Conservation (phyloP, 495 filamentous ascomycete genomes). For the Trichocladium uniseriatum region DNA sequence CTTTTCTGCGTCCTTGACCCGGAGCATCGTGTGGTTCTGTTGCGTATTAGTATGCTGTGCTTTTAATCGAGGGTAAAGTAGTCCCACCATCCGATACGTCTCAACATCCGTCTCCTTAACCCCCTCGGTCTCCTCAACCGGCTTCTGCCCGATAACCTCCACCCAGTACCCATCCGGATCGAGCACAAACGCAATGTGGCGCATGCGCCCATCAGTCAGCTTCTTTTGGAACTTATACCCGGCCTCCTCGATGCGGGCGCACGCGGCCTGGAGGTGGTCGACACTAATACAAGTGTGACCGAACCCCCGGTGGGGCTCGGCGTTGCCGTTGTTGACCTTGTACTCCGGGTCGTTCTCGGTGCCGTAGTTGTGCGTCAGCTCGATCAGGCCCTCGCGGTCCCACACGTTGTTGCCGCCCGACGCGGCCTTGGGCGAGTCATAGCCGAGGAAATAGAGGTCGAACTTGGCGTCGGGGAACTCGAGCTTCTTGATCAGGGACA, state of each 20-base stretch:
- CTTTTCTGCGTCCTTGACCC: slow-evolving; percentile 79
- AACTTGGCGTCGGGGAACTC: slow-evolving; percentile 70
- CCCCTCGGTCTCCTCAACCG: slow-evolving; percentile 29
- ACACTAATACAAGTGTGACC: slow-evolving; percentile 84
- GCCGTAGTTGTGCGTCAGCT: slow-evolving; percentile 95
- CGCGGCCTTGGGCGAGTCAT: slow-evolving; percentile 53
- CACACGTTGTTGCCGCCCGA: slow-evolving; percentile 57
- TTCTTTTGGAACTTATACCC: slow-evolving; percentile 94
- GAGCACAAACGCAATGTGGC: slow-evolving; percentile 79
- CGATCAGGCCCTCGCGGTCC: slow-evolving; percentile 81
- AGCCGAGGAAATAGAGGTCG: slow-evolving; percentile 78
- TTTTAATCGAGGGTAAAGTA: too few relatives aligned
- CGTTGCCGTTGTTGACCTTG: slow-evolving; percentile 81
- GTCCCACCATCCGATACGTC: slow-evolving; percentile 38
- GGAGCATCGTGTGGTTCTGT: slow-evolving; percentile 86
- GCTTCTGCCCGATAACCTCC: slow-evolving; percentile 50
- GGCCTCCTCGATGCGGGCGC: slow-evolving; percentile 76
- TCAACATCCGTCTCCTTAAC: slow-evolving; percentile 30
- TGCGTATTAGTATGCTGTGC: too few relatives aligned
- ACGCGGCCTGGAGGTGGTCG: slow-evolving; percentile 84
- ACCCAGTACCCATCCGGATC: slow-evolving; percentile 96
- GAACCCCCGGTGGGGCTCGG: slow-evolving; percentile 76
- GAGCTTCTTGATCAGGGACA: slow-evolving; percentile 72
- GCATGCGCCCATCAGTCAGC: slow-evolving; percentile 78
- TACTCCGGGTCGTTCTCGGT: slow-evolving; percentile 80